Conservation (phyloP, 1,284 basidiomycete species). For the Papiliotrema terrestris region DNA sequence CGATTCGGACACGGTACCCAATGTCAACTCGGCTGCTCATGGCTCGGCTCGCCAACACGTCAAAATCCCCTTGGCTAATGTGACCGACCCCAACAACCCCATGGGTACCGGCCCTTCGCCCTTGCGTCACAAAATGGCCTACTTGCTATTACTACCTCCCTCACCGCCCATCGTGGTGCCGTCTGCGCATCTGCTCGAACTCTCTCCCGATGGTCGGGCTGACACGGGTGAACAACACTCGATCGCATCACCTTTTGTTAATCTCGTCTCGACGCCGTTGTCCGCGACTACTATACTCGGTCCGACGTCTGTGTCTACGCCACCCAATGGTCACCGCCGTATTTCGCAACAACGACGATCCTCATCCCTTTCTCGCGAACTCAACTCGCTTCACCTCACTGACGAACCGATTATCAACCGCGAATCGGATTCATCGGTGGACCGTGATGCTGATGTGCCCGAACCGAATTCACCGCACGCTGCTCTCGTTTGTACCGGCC, state of each 20-base stretch:
- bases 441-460: neutral
- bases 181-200: slow-evolving; percentile 18
- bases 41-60: too few species aligned
- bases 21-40: too few species aligned
- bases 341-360: slow-evolving; percentile 4
- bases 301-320: slow-evolving; percentile 17
- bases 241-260: slow-evolving; percentile 33
- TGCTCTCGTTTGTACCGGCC: too few species aligned
- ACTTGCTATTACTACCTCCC: slow-evolving; percentile 22
- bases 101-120: slow-evolving; percentile 8
- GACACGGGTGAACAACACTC: slow-evolving; percentile 17
- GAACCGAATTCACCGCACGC: neutral
- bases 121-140: slow-evolving; percentile 18
- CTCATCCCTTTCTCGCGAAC: slow-evolving; percentile 16
- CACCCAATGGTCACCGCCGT: too few species aligned
- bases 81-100: too few species aligned
- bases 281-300: slow-evolving; percentile 1
- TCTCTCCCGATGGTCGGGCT: slow-evolving; percentile 10
- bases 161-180: slow-evolving; percentile 33
- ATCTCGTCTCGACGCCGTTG: slow-evolving; percentile 17
- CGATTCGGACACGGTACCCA: neutral
- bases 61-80: too few species aligned
- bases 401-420: slow-evolving; percentile 2
- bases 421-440: neutral
- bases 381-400: slow-evolving; percentile 8